phyloP scores from a whole-genome alignment of 768 basidiomycete genomes.

The Russula foetens region DNA sequence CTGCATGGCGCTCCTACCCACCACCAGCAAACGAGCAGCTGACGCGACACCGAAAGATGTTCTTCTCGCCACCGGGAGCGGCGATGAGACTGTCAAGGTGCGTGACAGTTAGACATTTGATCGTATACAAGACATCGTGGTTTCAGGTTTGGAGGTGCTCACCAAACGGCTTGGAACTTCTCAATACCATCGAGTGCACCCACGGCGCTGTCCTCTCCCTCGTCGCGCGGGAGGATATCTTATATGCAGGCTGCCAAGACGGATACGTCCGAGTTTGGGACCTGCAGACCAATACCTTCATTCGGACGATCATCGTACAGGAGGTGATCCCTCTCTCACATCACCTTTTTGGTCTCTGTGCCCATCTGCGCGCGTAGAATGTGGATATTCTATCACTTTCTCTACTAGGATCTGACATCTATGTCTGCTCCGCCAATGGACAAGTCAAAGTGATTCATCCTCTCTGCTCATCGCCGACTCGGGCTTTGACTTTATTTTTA shows the following conservation, averaged over 20 bases:
- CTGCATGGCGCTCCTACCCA: constrained; percentile 53
- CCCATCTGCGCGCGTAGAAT: constrained; percentile 34
- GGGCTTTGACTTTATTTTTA: constrained; percentile 26
- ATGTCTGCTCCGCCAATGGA: constrained; percentile 44
- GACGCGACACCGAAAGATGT: constrained; percentile 24
- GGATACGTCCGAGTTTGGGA: constrained; percentile 90
- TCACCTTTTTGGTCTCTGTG: not conserved
- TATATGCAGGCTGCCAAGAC: constrained; percentile 92
- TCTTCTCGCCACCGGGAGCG: constrained; percentile 77
- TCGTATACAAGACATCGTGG: not conserved
- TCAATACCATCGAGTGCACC: constrained; percentile 62
- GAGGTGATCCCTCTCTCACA: constrained; percentile 41
- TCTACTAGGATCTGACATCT: constrained; percentile 48
- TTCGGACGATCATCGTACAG: constrained; percentile 80
- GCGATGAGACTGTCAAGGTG: constrained; percentile 88
- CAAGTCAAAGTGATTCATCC: constrained; percentile 50
- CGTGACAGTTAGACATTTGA: not conserved
- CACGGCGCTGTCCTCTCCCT: constrained; percentile 83
- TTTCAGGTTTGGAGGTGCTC: constrained; percentile 61
- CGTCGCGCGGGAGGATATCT: constrained; percentile 61
- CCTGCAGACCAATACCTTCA: constrained; percentile 78
- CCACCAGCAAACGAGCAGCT: constrained; percentile 32
- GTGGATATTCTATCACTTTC: constrained; percentile 80
- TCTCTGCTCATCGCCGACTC: not conserved
- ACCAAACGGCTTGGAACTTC: constrained; percentile 35